Evolutionary conservation across 768 basidiomycete species (phyloP), one percentile per base, ranked within the genome.

Genomic region (Gautieria morchelliformis): DNA sequence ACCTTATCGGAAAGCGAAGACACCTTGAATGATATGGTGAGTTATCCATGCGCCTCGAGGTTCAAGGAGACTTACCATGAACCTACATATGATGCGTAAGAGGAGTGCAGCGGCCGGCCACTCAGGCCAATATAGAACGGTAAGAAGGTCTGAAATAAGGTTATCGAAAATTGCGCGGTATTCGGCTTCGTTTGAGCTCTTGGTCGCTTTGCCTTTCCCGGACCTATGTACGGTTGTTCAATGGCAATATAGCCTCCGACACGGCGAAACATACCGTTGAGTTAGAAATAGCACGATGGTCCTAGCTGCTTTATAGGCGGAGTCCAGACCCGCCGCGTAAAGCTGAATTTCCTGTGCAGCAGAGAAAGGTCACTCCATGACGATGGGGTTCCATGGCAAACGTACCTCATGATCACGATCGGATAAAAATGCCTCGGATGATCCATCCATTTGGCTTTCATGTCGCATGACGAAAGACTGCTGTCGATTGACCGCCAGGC

Each of bases 101-200:
- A 96, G 75, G 17, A 96, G 70, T 44, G 84, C 79, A 1, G 96
- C 90, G 10, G 90, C 94, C 6, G 96, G 96, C 93, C 95, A 99
- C 70, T 99, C 96, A 0, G 96, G 94, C 83, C 90, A 90, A 67
- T 87, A 93, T 6, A 97, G 74, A 19, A 96, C 93, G 9, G 80
- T 79, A 22, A 98, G 77, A 22, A 96, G 74, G 66, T 99, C 96
- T 1, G 84, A 82, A 42, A 98, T 82, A 11, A 98, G 74, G 63
- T 89, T 89, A 65, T 98, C 95, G 59, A 98, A 88, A 40, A 98
- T 92, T 0, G 84, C 77, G 50, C 93, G 83, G 67, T 97, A 97
- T 66, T 98, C 95, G 5, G 89, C 85, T 66, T 99, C 96, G 62
- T 91, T 93, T 0, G 93, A 85, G 62, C 88, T 91, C 68, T 95